Conservation (phyloP, 2,329 filamentous ascomycete species). For the Leptographium galeiforme region DNA sequence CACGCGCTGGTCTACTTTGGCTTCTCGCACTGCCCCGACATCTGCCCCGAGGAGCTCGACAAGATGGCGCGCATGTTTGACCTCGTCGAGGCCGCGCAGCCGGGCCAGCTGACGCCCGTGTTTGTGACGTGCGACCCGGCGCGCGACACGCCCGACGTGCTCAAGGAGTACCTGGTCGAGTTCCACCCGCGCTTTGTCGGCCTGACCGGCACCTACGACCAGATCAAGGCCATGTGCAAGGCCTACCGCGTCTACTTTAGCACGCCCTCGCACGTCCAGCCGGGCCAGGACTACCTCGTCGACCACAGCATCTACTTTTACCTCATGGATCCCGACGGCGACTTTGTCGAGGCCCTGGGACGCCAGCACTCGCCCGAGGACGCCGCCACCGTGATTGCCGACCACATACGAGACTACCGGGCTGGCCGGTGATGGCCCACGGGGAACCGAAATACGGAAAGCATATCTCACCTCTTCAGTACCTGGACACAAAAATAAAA, state of each 20-base stretch:
- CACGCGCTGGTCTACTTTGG: slow-evolving; percentile 91
- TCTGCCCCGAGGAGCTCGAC: slow-evolving; percentile 96
- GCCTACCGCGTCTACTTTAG: slow-evolving; percentile 95
- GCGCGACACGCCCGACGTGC: slow-evolving; percentile 71
- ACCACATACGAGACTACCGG: slow-evolving; percentile 61
- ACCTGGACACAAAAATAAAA: too few species aligned
- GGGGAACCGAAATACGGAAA: too few species aligned
- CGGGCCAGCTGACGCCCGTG: slow-evolving; percentile 53
- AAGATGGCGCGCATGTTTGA: slow-evolving; percentile 98
- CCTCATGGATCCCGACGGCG: slow-evolving; percentile 94
- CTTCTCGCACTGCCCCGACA: slow-evolving; percentile 96
- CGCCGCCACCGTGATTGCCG: slow-evolving; percentile 69
- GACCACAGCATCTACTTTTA: slow-evolving; percentile 99
- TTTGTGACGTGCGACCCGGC: slow-evolving; percentile 95
- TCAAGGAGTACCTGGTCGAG: slow-evolving; percentile 77
- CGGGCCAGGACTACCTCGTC: slow-evolving; percentile 91
- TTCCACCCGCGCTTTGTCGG: slow-evolving; percentile 82
- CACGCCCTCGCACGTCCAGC: slow-evolving; percentile 75
- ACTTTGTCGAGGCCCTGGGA: slow-evolving; percentile 95
- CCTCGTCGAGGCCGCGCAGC: slow-evolving; percentile 39
- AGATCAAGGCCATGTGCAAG: slow-evolving; percentile 91
- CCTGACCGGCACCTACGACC: slow-evolving; percentile 82
- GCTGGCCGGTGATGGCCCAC: not conserved
- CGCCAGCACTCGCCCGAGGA: slow-evolving; percentile 84
- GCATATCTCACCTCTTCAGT: not conserved